Conservation (phyloP, 225 moss, liverwort and hornwort species). For the Climacium dendroides region DNA sequence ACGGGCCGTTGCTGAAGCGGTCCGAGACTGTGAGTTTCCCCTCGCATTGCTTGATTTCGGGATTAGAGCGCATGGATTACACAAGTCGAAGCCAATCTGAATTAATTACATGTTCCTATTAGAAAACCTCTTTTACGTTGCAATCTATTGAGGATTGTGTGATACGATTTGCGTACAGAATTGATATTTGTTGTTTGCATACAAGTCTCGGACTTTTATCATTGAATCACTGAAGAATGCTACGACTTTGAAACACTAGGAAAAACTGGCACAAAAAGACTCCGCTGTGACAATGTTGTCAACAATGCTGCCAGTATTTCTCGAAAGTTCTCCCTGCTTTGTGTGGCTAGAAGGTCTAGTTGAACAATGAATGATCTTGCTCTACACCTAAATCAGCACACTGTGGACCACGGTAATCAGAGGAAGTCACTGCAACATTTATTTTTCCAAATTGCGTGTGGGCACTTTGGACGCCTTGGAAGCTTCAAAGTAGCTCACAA, state of each 20-base stretch:
- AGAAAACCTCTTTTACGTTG: neutral
- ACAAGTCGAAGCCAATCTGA: neutral
- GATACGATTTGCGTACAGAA: too few relatives aligned
- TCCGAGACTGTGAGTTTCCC: slow-evolving; percentile 71
- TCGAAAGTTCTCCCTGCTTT: neutral
- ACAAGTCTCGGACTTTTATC: neutral
- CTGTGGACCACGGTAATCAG: neutral
- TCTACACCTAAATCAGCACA: neutral
- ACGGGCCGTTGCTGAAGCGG: slow-evolving; percentile 71
- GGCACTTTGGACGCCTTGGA: neutral
- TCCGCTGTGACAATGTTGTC: neutral
- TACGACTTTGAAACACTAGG: neutral
- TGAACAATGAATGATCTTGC: neutral
- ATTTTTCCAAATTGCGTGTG: neutral
- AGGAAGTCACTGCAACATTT: too few relatives aligned
- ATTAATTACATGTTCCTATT: neutral
- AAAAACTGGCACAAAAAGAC: neutral
- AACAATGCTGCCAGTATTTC: neutral
- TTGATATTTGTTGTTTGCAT: neutral
- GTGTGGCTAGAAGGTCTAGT: neutral
- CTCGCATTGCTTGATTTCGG: neutral
- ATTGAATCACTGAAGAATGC: neutral
- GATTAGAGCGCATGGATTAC: neutral
- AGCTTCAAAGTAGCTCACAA: neutral
- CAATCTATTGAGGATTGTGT: neutral